Evolutionary conservation across 2,329 filamentous ascomycete species (phyloP).

Genomic region (Paecilomyces dactylethromorphus): DNA sequence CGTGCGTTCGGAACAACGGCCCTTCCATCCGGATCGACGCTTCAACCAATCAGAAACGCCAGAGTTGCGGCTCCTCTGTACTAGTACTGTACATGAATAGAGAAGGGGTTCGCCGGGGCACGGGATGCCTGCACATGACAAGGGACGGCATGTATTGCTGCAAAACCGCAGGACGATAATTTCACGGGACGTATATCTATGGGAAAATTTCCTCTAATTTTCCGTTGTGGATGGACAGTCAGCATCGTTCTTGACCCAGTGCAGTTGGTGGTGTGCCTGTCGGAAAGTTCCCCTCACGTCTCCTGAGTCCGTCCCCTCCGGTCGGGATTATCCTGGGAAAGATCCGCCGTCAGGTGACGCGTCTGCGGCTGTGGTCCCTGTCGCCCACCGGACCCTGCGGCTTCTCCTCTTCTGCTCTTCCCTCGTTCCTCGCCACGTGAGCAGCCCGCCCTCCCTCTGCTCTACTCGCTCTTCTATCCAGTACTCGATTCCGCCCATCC

Average conservation of each 20-base stretch:
- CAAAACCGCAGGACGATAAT: background rate
- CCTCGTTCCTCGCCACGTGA: constrained; percentile 33
- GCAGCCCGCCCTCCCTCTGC: constrained; percentile 25
- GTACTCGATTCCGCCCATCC: background rate
- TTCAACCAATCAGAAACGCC: constrained; percentile 20
- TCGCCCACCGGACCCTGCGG: constrained; percentile 10
- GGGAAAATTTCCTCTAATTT: background rate
- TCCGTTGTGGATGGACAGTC: background rate
- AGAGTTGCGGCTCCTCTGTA: background rate
- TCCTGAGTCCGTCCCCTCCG: background rate
- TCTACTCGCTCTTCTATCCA: constrained; percentile 20
- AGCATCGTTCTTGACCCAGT: background rate
- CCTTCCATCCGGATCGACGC: background rate
- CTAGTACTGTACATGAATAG: background rate
- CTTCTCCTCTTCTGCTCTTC: constrained; percentile 14
- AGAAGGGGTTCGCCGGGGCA: constrained; percentile 21
- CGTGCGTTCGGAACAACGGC: constrained; percentile 6
- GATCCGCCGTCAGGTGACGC: constrained; percentile 24
- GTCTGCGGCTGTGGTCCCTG: constrained; percentile 19
- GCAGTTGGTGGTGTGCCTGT: background rate
- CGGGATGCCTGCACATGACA: constrained; percentile 35
- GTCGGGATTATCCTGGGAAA: constrained; percentile 1
- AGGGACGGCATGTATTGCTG: background rate
- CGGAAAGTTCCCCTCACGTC: background rate
- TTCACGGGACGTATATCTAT: background rate